A percentile compares a stretch with the other conserved stretches of the same genome.
These are phyloP conservation scores for Chloris gayana DNA, from an alignment of 176 grass and related monocot genomes.

Conservation along the genomic window DNA sequence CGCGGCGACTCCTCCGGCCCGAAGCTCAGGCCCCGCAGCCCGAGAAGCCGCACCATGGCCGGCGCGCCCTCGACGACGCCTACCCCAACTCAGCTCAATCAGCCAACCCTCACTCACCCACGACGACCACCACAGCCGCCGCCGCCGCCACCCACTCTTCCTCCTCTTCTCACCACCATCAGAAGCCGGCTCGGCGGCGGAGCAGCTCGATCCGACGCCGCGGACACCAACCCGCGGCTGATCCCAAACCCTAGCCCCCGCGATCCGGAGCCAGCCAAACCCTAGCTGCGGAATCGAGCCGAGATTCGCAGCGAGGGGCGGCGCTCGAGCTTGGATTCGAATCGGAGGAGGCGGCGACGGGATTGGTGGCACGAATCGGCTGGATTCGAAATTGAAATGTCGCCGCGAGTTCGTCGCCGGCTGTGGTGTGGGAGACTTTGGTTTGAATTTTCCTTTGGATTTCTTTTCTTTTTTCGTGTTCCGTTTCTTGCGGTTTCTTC, in stretches of 20 bases:
- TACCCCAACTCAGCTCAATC: not conserved
- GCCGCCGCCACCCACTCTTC: not conserved
- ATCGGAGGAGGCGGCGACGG: slow-evolving; percentile 29
- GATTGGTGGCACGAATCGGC: slow-evolving; percentile 5
- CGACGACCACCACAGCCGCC: not conserved
- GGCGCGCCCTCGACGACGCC: not conserved
- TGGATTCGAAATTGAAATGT: slow-evolving; percentile 41
- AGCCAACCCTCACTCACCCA: slow-evolving; percentile 28
- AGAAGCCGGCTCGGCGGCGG: not conserved
- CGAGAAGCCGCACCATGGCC: slow-evolving; percentile 92
- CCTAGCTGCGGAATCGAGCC: slow-evolving; percentile 41
- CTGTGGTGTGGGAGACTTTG: slow-evolving; percentile 29
- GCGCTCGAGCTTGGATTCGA: slow-evolving; percentile 26
- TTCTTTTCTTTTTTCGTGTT: not conserved
- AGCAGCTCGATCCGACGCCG: slow-evolving; percentile 43
- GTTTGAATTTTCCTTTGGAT: slow-evolving; percentile 38
- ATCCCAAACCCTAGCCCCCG: slow-evolving; percentile 41
- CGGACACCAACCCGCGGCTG: slow-evolving; percentile 10
- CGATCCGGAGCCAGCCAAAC: slow-evolving; percentile 42
- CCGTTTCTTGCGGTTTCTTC: slow-evolving; percentile 39
- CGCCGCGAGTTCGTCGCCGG: slow-evolving; percentile 41
- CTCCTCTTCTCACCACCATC: slow-evolving; percentile 33
- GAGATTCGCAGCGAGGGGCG: slow-evolving; percentile 28
- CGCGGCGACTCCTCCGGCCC: slow-evolving; percentile 86
- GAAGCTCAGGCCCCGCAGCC: slow-evolving; percentile 73